Evolutionary conservation across 2,329 filamentous ascomycete species (phyloP).

Genomic region (Colletotrichum incanum): DNA sequence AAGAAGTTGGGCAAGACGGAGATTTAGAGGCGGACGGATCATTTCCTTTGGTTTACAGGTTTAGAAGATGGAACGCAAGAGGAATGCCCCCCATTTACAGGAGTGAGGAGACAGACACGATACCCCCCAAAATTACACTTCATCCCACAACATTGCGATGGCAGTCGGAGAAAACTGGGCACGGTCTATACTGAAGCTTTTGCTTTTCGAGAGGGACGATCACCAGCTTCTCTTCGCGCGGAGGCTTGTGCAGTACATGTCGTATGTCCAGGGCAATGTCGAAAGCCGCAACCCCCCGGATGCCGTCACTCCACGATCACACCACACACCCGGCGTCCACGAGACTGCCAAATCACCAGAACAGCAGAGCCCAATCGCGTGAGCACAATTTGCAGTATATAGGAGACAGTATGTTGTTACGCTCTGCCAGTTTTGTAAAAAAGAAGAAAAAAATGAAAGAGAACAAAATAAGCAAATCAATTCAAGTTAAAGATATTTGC

Average conservation of each 20-base stretch:
- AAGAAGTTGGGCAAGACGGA: conserved; percentile 81
- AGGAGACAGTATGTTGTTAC: not conserved
- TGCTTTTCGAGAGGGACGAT: too few species aligned
- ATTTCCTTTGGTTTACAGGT: conserved; percentile 37
- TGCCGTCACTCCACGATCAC: conserved; percentile 34
- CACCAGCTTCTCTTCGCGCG: not conserved
- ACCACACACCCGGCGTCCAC: conserved; percentile 21
- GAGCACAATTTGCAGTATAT: conserved; percentile 16
- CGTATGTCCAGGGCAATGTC: not conserved
- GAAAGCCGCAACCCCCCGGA: not conserved
- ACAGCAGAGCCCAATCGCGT: conserved; percentile 14
- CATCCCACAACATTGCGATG: conserved; percentile 12
- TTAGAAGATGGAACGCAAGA: conserved; percentile 43
- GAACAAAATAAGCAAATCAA: not conserved
- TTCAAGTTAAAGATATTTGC: not conserved
- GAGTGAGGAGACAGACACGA: conserved; percentile 41
- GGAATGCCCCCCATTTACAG: conserved; percentile 35
- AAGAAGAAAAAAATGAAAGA: not conserved
- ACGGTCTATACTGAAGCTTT: not conserved
- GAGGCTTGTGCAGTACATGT: conserved; percentile 1
- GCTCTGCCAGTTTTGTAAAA: not conserved
- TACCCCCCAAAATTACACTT: conserved; percentile 44
- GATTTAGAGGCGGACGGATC: conserved; percentile 57
- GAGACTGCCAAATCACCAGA: conserved; percentile 19
- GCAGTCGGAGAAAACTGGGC: not conserved